Evolutionary conservation across 2,329 filamentous ascomycete species (phyloP).

Genomic region (Phyllosticta citribraziliensis): DNA sequence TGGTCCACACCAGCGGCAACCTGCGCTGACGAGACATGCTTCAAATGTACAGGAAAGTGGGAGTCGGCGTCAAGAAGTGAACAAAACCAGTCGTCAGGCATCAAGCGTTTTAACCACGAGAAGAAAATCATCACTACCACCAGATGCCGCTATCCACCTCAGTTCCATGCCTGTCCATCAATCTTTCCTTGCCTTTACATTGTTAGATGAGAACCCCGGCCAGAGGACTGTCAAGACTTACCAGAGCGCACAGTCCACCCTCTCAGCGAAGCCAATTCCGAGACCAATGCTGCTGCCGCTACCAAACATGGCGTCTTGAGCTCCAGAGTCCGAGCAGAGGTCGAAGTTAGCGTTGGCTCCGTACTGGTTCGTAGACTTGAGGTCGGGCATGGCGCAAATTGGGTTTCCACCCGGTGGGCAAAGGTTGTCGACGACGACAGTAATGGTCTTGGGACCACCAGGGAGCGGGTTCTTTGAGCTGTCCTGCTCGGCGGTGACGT

Average conservation of each 20-base stretch:
- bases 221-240: background rate
- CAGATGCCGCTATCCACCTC: background rate
- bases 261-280: conserved; percentile 22
- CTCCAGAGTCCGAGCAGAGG: conserved; percentile 30
- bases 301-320: conserved; percentile 27
- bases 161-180: background rate
- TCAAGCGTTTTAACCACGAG: background rate
- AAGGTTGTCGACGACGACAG: conserved; percentile 33
- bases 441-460: conserved; percentile 25
- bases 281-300: conserved; percentile 19
- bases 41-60: background rate
- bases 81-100: background rate
- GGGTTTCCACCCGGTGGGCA: conserved; percentile 30
- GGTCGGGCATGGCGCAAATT: conserved; percentile 26
- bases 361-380: conserved; percentile 27
- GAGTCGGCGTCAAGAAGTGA: background rate
- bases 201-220: background rate
- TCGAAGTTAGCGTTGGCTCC: conserved; percentile 34
- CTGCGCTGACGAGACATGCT: background rate
- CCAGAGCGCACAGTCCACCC: conserved; percentile 20
- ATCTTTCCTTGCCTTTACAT: background rate
- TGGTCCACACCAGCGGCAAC: background rate
- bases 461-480: conserved; percentile 18
- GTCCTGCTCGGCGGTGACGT: conserved; percentile 27
- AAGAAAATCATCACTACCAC: background rate